A percentile compares a stretch with the other conserved stretches of the same genome.
These are phyloP conservation scores for Leccinum subgranulosum DNA, from an alignment of 768 basidiomycete genomes.

Conservation along the genomic window DNA sequence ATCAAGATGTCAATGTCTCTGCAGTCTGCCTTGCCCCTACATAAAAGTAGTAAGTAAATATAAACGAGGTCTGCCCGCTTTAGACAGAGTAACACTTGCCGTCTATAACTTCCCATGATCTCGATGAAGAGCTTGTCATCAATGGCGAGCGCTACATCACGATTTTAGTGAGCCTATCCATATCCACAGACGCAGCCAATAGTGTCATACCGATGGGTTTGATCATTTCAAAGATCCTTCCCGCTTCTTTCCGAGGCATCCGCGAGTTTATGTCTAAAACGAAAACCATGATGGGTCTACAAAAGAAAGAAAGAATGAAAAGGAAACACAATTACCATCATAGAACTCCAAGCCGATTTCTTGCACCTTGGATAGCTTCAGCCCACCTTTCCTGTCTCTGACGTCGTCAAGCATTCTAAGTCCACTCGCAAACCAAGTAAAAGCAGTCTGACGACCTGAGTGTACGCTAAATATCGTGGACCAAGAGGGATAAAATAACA, in stretches of 20 bases:
- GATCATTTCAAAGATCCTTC: constrained; percentile 68
- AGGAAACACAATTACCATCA: constrained; percentile 51
- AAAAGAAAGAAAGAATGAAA: background rate
- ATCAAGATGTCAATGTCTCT: constrained; percentile 93
- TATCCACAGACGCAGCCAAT: background rate
- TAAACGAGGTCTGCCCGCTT: no score
- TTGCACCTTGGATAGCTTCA: constrained; percentile 58
- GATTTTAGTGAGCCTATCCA: background rate
- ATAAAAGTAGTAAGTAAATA: background rate
- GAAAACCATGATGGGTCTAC: background rate
- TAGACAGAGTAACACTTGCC: constrained; percentile 37
- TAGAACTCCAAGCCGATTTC: constrained; percentile 68
- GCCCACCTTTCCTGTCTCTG: constrained; percentile 50
- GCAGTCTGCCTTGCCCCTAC: constrained; percentile 74
- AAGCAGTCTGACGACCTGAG: constrained; percentile 62
- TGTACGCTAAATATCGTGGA: background rate
- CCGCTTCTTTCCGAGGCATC: constrained; percentile 82
- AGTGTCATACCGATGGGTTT: constrained; percentile 57
- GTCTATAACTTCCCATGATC: constrained; percentile 90
- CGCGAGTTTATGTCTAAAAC: constrained; percentile 77
- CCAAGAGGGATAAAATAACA: background rate
- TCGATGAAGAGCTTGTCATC: constrained; percentile 73
- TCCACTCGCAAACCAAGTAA: constrained; percentile 71
- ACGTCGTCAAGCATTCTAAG: constrained; percentile 80
- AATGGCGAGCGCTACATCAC: constrained; percentile 57